Percentiles rank a stretch among this genome's conserved stretches.
Conservation (phyloP, 2,329 filamentous ascomycete species). For the Calonectria fujianensis region DNA sequence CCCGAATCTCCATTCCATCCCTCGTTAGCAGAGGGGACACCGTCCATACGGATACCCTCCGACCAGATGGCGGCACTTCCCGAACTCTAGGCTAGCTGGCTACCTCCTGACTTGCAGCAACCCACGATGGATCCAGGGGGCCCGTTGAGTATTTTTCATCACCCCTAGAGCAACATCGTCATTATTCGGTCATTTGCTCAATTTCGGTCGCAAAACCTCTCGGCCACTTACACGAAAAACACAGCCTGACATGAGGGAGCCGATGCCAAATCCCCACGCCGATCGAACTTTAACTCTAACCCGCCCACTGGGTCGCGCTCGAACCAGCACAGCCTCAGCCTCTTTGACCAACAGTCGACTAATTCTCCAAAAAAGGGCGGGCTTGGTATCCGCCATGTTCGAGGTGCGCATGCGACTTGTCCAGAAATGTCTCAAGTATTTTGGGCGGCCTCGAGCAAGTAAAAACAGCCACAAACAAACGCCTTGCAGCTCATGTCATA, state of each 20-base stretch:
- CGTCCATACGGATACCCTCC: not conserved
- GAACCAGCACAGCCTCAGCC: slow-evolving; percentile 7
- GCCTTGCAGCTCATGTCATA: slow-evolving; percentile 16
- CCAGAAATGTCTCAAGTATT: not conserved
- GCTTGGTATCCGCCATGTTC: not conserved
- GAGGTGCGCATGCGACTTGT: not conserved
- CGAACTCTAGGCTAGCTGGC: not conserved
- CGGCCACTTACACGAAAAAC: not conserved
- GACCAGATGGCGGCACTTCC: slow-evolving; percentile 6
- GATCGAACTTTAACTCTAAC: slow-evolving; percentile 23
- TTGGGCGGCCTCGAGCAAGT: not conserved
- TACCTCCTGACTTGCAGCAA: not conserved
- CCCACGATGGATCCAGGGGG: not conserved
- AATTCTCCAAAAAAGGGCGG: not conserved
- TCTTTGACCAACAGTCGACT: not conserved
- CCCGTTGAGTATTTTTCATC: not conserved
- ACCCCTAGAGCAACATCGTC: not conserved
- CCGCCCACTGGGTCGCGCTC: not conserved
- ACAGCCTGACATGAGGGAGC: not conserved
- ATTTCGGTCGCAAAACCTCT: not conserved
- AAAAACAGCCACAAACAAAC: slow-evolving; percentile 2
- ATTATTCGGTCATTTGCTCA: not conserved
- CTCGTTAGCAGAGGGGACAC: slow-evolving; percentile 2
- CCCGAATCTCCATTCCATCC: slow-evolving; percentile 23
- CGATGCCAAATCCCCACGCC: slow-evolving; percentile 14